phyloP scores from a whole-genome alignment of 768 basidiomycete species.

The Agrocybe pediades region DNA sequence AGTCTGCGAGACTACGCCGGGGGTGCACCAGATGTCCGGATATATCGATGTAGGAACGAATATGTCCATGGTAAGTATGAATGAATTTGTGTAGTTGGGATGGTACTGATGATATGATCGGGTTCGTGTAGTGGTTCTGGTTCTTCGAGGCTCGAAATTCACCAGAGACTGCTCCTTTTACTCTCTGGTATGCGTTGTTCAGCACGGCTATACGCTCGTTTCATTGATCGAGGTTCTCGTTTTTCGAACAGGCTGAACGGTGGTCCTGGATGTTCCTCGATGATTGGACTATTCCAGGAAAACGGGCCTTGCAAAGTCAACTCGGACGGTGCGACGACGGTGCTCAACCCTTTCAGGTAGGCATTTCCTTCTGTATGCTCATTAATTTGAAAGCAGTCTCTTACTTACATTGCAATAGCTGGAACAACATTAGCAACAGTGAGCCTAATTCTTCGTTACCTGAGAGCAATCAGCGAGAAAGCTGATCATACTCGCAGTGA shows the following conservation, averaged over 20 bases:
- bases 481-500: slow-evolving; percentile 39
- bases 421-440: slow-evolving; percentile 74
- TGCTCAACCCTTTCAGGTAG: slow-evolving; percentile 62
- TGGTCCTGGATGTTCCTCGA: slow-evolving; percentile 63
- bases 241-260: slow-evolving; percentile 48
- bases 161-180: slow-evolving; percentile 66
- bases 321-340: slow-evolving; percentile 50
- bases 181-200: slow-evolving; percentile 48
- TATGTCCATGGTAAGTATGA: slow-evolving; percentile 55
- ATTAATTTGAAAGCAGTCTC: neutral
- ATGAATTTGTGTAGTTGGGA: neutral
- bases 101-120: neutral
- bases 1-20: slow-evolving; percentile 66
- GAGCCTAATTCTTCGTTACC: slow-evolving; percentile 14
- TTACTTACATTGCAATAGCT: slow-evolving; percentile 34
- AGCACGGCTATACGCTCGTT: neutral
- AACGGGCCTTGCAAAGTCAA: slow-evolving; percentile 67
- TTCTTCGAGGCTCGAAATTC: slow-evolving; percentile 66
- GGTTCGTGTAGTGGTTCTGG: slow-evolving; percentile 64
- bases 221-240: neutral
- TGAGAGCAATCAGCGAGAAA: neutral
- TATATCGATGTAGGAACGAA: slow-evolving; percentile 59
- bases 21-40: slow-evolving; percentile 60
- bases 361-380: neutral
- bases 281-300: slow-evolving; percentile 73